Evolutionary conservation across 495 filamentous ascomycete genomes (phyloP).

Genomic region (Melanomma pulvis-pyrius): DNA sequence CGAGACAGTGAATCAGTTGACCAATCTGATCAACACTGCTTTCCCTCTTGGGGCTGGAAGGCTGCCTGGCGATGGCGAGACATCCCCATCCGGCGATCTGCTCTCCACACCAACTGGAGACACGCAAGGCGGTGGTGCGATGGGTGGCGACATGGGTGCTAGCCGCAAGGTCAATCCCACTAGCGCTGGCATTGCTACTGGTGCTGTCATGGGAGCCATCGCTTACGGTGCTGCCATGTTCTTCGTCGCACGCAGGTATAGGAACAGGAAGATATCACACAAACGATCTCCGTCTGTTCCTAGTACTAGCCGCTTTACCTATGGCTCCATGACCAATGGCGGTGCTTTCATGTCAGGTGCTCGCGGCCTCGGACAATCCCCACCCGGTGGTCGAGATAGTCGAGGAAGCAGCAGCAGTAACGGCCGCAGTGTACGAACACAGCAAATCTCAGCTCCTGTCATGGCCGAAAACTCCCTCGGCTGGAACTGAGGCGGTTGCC

Average conservation of each 20-base stretch:
- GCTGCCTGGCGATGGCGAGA: constrained; percentile 46
- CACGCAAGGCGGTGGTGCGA: constrained; percentile 48
- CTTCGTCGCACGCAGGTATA: constrained; percentile 89
- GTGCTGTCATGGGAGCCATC: constrained; percentile 75
- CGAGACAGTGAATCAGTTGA: constrained; percentile 63
- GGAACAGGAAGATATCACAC: constrained; percentile 80
- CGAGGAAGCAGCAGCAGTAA: constrained; percentile 69
- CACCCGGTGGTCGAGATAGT: constrained; percentile 60
- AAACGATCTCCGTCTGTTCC: constrained; percentile 72
- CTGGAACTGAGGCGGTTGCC: constrained; percentile 70
- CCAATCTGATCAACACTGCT: constrained; percentile 78
- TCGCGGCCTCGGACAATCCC: constrained; percentile 40
- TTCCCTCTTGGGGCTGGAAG: constrained; percentile 74
- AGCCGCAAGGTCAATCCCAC: constrained; percentile 65
- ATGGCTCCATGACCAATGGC: constrained; percentile 56
- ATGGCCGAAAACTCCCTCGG: constrained; percentile 97
- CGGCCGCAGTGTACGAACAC: constrained; percentile 56
- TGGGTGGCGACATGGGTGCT: constrained; percentile 52
- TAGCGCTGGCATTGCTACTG: constrained; percentile 81
- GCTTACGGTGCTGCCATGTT: constrained; percentile 99
- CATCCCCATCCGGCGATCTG: constrained; percentile 41
- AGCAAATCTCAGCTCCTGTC: constrained; percentile 78
- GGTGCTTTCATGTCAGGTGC: constrained; percentile 53
- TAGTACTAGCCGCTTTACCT: constrained; percentile 47
- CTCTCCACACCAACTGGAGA: constrained; percentile 26